Conservation (phyloP, 2,329 filamentous ascomycete genomes). For the Trichoderma koningii region DNA sequence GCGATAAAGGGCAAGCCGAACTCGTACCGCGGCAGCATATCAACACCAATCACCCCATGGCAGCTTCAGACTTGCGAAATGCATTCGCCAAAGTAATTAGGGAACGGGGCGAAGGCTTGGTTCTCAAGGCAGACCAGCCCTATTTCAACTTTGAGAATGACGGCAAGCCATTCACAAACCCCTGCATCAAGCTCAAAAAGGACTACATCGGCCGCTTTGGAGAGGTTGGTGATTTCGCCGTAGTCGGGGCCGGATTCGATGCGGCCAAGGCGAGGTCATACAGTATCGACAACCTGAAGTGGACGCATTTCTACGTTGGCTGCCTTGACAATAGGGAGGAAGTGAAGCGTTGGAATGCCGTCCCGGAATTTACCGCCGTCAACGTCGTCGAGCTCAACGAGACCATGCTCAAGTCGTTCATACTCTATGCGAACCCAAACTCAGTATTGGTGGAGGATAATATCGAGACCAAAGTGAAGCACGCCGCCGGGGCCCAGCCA, state of each 20-base stretch:
- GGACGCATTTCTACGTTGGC: constrained; percentile 80
- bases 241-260: constrained; percentile 75
- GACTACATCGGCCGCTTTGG: constrained; percentile 78
- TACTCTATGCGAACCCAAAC: constrained; percentile 48
- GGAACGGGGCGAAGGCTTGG: constrained; percentile 72
- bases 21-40: constrained; percentile 68
- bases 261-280: constrained; percentile 61
- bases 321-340: constrained; percentile 70
- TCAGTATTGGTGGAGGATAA: constrained; percentile 45
- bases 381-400: constrained; percentile 61
- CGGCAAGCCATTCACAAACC: constrained; percentile 45
- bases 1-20: constrained; percentile 62
- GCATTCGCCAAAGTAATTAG: constrained; percentile 69
- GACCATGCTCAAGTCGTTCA: constrained; percentile 54
- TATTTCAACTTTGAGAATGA: constrained; percentile 64
- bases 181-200: constrained; percentile 83
- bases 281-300: constrained; percentile 58
- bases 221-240: constrained; percentile 79
- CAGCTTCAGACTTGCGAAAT: constrained; percentile 57
- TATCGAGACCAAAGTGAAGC: constrained; percentile 47
- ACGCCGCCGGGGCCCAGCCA: constrained; percentile 48
- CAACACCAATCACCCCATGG: constrained; percentile 60
- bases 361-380: constrained; percentile 66
- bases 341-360: constrained; percentile 52
- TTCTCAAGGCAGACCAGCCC: constrained; percentile 77